Base-by-base conservation (phyloP, 768 basidiomycete genomes). In the Lentinula sp. region DNA sequence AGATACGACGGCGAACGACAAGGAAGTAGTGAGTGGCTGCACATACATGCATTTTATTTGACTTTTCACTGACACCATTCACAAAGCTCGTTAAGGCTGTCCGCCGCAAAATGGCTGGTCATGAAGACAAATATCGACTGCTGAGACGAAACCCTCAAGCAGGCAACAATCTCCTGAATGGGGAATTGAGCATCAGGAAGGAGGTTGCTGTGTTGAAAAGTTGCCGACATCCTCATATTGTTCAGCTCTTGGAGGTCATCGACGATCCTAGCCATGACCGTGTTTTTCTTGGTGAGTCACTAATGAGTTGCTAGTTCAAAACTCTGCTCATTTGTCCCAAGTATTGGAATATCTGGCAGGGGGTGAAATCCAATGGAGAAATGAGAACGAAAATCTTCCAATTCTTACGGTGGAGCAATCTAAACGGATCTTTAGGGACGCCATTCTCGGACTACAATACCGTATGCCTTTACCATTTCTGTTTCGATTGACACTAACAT, bases 171-270 rank as follows among this genome's bases (percentile, higher is more conserved):
- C 76, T 85, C 35, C 78, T 81, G 57, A 86, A 82, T 63, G 83
- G 84, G 57, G 88, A 89, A 66, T 82, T 85, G 68, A 90, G 87
- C 70, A 88, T 95, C 61, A 84, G 84, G 65, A 87, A 86, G 68
- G 93, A 95, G 75, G 89, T 95, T 49, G 93, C 93, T 3, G 89
- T 96, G 69, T 90, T 97, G 88, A 94, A 91, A 77, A 88, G 87
- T 65, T 90, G 88, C 69, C 78, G 83, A 51, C 91, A 94, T 69
- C 82, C 85, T 2, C 84, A 93, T 71, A 80, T 93, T 51, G 92
- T 92, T 18, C 80, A 84, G 58, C 78, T 96, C 61, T 79, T 89
- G 61, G 95, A 97, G 71, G 91, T 95, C 67, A 92, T 97, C 64
- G 93, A 96, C 71, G 93, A 95, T 72, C 85, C 84, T 48, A 78